phyloP scores from a whole-genome alignment of 2,329 filamentous ascomycete species.

The Neofusicoccum sp. region DNA sequence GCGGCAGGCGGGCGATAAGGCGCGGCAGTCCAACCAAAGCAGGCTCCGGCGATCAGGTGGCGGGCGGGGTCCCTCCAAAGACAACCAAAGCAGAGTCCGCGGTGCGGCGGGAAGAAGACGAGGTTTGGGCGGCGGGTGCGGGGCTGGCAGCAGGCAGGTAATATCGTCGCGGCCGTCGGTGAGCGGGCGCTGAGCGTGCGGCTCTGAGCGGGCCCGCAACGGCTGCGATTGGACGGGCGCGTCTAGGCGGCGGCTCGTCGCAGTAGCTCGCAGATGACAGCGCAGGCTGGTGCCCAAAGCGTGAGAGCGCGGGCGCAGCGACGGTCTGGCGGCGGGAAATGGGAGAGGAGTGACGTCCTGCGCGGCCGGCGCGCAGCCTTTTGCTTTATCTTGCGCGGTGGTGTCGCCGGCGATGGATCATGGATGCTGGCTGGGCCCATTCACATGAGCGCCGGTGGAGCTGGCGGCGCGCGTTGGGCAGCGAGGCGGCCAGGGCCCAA shows the following conservation, averaged over 20 bases:
- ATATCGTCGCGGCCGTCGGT: slow-evolving; percentile 16
- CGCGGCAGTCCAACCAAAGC: not conserved
- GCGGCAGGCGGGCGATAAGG: slow-evolving; percentile 1
- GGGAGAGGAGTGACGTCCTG: not conserved
- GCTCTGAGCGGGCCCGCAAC: slow-evolving; percentile 14
- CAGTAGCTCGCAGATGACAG: slow-evolving; percentile 12
- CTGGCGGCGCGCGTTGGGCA: slow-evolving; percentile 14
- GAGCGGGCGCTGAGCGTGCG: slow-evolving; percentile 14
- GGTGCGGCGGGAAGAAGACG: not conserved
- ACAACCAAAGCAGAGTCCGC: not conserved
- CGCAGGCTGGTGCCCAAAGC: slow-evolving; percentile 12
- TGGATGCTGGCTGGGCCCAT: slow-evolving; percentile 13
- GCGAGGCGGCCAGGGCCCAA: slow-evolving; percentile 11
- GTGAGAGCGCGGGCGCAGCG: not conserved
- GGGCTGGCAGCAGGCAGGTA: slow-evolving; percentile 16
- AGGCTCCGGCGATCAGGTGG: not conserved
- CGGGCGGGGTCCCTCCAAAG: slow-evolving; percentile 1
- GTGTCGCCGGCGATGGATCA: slow-evolving; percentile 6
- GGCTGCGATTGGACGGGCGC: slow-evolving; percentile 11
- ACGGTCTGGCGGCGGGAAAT: not conserved
- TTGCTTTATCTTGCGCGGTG: slow-evolving; percentile 13
- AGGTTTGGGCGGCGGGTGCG: not conserved
- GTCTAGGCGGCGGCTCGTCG: slow-evolving; percentile 5
- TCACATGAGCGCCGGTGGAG: slow-evolving; percentile 9
- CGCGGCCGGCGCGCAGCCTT: slow-evolving; percentile 5